phyloP scores from a whole-genome alignment of 2,329 filamentous ascomycete species.

The Pezicula radicicola region DNA sequence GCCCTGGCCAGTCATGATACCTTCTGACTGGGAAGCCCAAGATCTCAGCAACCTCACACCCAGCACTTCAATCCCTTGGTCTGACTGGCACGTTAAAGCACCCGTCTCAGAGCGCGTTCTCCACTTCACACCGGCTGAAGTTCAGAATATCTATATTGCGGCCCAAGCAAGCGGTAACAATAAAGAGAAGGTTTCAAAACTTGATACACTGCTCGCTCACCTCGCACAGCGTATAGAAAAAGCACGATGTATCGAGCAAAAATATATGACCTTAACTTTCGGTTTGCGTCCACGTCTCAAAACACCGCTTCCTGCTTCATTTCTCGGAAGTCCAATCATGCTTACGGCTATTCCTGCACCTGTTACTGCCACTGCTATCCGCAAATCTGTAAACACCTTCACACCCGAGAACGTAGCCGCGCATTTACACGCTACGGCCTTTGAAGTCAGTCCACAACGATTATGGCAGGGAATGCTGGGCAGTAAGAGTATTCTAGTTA shows the following conservation, averaged over 20 bases:
- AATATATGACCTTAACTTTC: constrained; percentile 31
- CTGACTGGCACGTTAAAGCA: constrained; percentile 35
- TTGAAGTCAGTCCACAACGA: constrained; percentile 42
- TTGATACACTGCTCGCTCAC: constrained; percentile 44
- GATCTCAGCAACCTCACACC: constrained; percentile 20
- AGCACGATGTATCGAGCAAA: constrained; percentile 28
- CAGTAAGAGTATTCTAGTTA: constrained; percentile 37
- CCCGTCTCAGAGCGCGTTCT: constrained; percentile 31
- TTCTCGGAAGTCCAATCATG: constrained; percentile 42
- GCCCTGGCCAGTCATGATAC: constrained; percentile 19
- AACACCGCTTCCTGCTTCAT: constrained; percentile 36
- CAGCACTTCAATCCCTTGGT: constrained; percentile 35
- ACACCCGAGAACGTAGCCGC: constrained; percentile 34
- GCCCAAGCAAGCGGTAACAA: constrained; percentile 11
- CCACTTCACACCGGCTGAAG: constrained; percentile 33
- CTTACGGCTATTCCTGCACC: constrained; percentile 31
- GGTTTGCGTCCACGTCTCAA: constrained; percentile 36
- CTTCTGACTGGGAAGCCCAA: constrained; percentile 20
- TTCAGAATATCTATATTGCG: constrained; percentile 31
- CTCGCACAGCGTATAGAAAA: constrained; percentile 42
- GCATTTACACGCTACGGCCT: constrained; percentile 38
- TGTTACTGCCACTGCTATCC: constrained; percentile 22
- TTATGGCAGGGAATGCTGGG: constrained; percentile 46
- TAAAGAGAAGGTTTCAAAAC: constrained; percentile 32
- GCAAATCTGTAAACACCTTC: constrained; percentile 33